These are phyloP conservation scores for Claviceps monticola DNA, from an alignment of 2,329 filamentous ascomycete species.

Conservation along the genomic window DNA sequence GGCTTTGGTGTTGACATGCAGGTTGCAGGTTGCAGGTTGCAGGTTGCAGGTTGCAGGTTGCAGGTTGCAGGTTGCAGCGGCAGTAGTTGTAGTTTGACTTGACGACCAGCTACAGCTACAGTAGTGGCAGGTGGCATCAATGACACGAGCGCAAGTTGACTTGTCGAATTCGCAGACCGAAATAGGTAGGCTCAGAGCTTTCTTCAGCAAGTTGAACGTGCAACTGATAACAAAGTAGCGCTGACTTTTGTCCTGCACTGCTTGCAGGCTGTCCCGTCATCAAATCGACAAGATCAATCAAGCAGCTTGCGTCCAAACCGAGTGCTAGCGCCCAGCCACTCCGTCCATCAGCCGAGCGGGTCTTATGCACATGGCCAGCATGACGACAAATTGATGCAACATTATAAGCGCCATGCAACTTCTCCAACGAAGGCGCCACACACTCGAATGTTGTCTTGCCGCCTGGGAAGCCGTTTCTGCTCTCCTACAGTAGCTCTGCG, in stretches of 20 bases:
- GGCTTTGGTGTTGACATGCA: too few species aligned
- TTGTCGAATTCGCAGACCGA: too few species aligned
- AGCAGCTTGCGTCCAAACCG: neutral
- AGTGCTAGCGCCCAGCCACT: neutral
- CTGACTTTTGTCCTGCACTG: neutral
- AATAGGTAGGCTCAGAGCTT: too few species aligned
- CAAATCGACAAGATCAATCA: neutral
- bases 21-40: too few species aligned
- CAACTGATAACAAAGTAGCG: neutral
- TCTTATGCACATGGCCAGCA: neutral
- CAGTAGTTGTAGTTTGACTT: too few species aligned
- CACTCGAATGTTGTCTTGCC: neutral
- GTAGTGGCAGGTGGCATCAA: too few species aligned
- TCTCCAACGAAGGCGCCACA: neutral
- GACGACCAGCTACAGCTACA: too few species aligned
- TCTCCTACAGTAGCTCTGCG: too few species aligned
- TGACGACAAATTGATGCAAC: conserved; percentile 1
- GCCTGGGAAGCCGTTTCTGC: neutral
- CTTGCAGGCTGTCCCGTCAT: neutral
- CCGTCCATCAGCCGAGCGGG: neutral
- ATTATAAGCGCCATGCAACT: neutral
- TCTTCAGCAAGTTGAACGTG: too few species aligned
- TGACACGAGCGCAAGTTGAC: too few species aligned
- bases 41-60: too few species aligned
- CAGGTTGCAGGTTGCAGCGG: too few species aligned